phyloP scores from a whole-genome alignment of 2,329 filamentous ascomycete genomes.

The Trichoderma sp. region DNA sequence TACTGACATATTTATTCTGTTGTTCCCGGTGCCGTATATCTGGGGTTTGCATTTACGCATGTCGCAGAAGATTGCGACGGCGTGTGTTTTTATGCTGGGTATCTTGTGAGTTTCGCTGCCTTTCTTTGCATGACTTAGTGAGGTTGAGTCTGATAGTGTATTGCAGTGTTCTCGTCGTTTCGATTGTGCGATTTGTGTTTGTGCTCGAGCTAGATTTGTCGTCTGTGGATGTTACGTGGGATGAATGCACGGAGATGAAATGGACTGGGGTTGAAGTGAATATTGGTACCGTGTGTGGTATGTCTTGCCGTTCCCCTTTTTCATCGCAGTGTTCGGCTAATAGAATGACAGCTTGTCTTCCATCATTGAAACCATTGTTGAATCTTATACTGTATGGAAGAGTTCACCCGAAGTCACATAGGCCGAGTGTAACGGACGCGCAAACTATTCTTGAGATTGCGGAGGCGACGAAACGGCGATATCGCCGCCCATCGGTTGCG shows the following conservation, averaged over 20 bases:
- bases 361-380: constrained; percentile 10
- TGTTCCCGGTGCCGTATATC: constrained; percentile 28
- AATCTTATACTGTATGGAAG: constrained; percentile 11
- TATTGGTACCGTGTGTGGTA: constrained; percentile 28
- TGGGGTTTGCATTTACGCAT: constrained; percentile 25
- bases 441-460: background rate
- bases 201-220: constrained; percentile 22
- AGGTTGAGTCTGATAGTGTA: background rate
- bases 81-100: constrained; percentile 27
- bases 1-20: constrained; percentile 28
- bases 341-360: background rate
- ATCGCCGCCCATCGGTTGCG: background rate
- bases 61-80: constrained; percentile 26
- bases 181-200: constrained; percentile 21
- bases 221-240: constrained; percentile 29
- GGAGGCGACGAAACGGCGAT: constrained; percentile 1
- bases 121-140: background rate
- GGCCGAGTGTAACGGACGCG: background rate
- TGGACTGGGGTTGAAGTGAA: constrained; percentile 29
- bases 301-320: background rate
- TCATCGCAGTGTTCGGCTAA: background rate
- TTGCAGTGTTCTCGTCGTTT: constrained; percentile 22
- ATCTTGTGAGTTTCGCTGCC: constrained; percentile 23
- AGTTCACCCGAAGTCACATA: background rate
- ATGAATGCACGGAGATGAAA: constrained; percentile 17